Percentiles rank a stretch among this genome's conserved stretches.
phyloP scores from a whole-genome alignment of 1,139 yeast genomes.

The Suhomyces bribrorum region DNA sequence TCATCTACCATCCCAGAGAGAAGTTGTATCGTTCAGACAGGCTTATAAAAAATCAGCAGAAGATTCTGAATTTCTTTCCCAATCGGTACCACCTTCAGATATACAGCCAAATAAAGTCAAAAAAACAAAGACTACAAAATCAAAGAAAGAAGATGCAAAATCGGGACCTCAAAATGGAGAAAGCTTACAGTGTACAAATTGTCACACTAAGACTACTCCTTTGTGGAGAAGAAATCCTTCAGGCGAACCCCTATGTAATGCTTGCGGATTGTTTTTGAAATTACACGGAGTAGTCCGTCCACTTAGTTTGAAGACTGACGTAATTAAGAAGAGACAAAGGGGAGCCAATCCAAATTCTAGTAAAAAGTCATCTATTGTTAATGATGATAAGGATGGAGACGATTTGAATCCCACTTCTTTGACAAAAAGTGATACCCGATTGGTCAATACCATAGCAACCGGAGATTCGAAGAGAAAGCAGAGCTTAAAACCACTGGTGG shows the following conservation, averaged over 20 bases:
- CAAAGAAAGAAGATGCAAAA: conserved; percentile 9
- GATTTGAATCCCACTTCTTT: conserved; percentile 27
- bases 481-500: neutral
- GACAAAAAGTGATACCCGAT: conserved; percentile 15
- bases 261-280: conserved; percentile 30
- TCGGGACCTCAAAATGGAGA: conserved; percentile 3
- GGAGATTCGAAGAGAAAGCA: neutral
- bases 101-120: conserved; percentile 12
- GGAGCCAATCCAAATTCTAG: conserved; percentile 17
- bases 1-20: conserved; percentile 8
- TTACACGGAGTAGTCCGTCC: conserved; percentile 32
- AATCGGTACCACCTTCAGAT: conserved; percentile 13
- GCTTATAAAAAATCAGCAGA: neutral
- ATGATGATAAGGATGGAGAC: conserved; percentile 22
- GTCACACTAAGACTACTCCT: conserved; percentile 30
- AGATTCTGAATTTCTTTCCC: conserved; percentile 11
- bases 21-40: neutral
- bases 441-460: conserved; percentile 8
- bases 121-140: conserved; percentile 15
- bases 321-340: conserved; percentile 30
- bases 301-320: conserved; percentile 29
- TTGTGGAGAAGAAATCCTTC: conserved; percentile 31
- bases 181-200: conserved; percentile 24
- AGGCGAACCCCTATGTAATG: conserved; percentile 31
- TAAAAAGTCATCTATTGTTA: conserved; percentile 11